Conservation (phyloP, 495 filamentous ascomycete species). For the Xylaria venustula region DNA sequence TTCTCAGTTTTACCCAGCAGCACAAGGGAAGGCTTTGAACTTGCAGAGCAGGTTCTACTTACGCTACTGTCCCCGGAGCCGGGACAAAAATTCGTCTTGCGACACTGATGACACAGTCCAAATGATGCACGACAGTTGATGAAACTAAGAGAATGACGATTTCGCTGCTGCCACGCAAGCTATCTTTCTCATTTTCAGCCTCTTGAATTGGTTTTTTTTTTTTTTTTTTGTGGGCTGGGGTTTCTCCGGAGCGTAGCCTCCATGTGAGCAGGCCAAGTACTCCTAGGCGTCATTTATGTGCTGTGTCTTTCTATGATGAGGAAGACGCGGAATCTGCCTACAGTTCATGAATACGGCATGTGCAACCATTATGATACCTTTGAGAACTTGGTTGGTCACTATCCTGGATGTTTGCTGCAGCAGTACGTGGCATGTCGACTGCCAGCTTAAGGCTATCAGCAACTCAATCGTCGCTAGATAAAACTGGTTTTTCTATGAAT, state of each 20-base stretch:
- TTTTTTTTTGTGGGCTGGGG: neutral
- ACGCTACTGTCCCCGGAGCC: neutral
- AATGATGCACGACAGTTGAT: constrained; percentile 1
- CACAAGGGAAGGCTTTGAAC: neutral
- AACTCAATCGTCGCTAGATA: constrained; percentile 24
- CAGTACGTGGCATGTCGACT: neutral
- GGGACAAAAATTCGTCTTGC: neutral
- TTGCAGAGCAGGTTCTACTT: constrained; percentile 5
- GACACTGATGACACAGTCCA: neutral
- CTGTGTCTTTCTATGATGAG: neutral
- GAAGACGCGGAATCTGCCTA: constrained; percentile 1
- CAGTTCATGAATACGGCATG: constrained; percentile 10
- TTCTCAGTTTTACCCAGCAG: neutral
- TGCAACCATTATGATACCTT: constrained; percentile 8
- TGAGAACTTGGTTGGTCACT: constrained; percentile 6
- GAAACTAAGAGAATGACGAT: neutral
- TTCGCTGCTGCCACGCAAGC: neutral
- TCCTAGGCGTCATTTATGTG: constrained; percentile 6
- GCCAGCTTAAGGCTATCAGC: neutral
- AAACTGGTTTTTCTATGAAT: constrained; percentile 22
- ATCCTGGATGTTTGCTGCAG: constrained; percentile 11
- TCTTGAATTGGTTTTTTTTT: constrained; percentile 5
- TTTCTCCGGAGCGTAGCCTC: neutral
- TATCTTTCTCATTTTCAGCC: neutral
- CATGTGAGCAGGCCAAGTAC: neutral